Base-by-base conservation (phyloP, 2,329 filamentous ascomycete genomes). In the Aspergillus tanneri region DNA sequence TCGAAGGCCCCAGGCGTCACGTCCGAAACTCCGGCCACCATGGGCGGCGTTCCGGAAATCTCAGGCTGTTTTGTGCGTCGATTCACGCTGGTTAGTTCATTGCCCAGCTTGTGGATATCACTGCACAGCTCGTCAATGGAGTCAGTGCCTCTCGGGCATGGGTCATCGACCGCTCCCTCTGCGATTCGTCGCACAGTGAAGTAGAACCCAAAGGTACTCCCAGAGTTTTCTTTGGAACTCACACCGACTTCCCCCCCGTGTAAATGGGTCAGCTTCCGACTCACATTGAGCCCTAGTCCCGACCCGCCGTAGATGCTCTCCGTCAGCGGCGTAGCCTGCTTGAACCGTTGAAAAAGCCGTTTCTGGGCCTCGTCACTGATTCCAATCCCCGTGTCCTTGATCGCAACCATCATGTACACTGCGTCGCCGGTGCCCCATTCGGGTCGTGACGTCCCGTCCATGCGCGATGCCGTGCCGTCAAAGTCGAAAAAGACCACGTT, bases 191-290 rank as follows among this genome's bases (percentile, higher is more conserved):
- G 60, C 9, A 77, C 78, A 32, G 74, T 76, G 59, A 82, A 73
- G 54, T 81, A 82, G 59, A 83, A 82, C 1, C 77, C 78, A 56
- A 83, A 83, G 0, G 77, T 81, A 55, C 77, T 80, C 12, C 80
- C 79, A 37, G 75, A 72, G 2, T 77, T 79, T 36, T 77, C 71
- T 55, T 79, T 75, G 4, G 77, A 79, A 12, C 76, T 74, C 0
- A 92, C 85, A 2, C 87, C 88, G 38, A 93, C 90, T 51, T 88
- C 84, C 3, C 88, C 88, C 16, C 87, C 87, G 64, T 91, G 87
- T 9, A 92, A 73, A 63, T 92, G 88, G 0, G 87, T 88, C n/a
- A 93, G 76, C 46, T 88, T 82, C 19, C 87, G 79, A 28, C 84
- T 88, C 55, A 92, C 91, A 66, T 90, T 92, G 0, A 92, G 74